Percentiles rank a stretch among this genome's conserved stretches.
phyloP scores from a whole-genome alignment of 345 rosid genomes.

The Moricandia moricandioides region DNA sequence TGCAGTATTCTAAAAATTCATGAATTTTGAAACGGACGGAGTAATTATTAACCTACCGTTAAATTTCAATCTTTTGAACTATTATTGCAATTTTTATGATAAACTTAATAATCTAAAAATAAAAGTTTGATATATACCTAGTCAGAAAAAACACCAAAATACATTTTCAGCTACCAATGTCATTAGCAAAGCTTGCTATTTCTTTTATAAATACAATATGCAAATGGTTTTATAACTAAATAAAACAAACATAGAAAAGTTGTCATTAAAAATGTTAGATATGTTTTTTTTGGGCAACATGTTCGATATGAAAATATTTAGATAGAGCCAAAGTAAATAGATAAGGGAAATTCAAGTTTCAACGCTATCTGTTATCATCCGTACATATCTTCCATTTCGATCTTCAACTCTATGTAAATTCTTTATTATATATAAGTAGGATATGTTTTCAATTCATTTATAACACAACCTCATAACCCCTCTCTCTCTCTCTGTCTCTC shows the following conservation, averaged over 20 bases:
- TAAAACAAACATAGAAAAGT: neutral
- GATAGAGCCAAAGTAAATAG: neutral
- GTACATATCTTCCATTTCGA: slow-evolving; percentile 30
- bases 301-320: no score
- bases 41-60: no score
- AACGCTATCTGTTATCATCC: slow-evolving; percentile 35
- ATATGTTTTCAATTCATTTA: slow-evolving; percentile 9
- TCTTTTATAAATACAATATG: neutral
- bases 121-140: neutral
- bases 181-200: neutral
- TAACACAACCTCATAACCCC: slow-evolving; percentile 1
- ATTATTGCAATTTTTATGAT: neutral
- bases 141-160: neutral
- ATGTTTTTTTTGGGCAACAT: no score
- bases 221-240: neutral
- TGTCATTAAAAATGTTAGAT: neutral
- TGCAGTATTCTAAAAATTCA: no score
- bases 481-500: neutral
- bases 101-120: neutral
- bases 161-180: neutral
- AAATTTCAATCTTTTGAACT: neutral
- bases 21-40: no score
- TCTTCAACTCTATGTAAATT: slow-evolving; percentile 18
- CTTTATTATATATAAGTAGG: slow-evolving; percentile 19
- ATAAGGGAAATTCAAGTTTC: slow-evolving; percentile 9